A percentile compares a stretch with the other conserved stretches of the same genome.
Evolutionary conservation across 352 stramenopile genomes (phyloP).

Genomic region (Pythium coloratum): DNA sequence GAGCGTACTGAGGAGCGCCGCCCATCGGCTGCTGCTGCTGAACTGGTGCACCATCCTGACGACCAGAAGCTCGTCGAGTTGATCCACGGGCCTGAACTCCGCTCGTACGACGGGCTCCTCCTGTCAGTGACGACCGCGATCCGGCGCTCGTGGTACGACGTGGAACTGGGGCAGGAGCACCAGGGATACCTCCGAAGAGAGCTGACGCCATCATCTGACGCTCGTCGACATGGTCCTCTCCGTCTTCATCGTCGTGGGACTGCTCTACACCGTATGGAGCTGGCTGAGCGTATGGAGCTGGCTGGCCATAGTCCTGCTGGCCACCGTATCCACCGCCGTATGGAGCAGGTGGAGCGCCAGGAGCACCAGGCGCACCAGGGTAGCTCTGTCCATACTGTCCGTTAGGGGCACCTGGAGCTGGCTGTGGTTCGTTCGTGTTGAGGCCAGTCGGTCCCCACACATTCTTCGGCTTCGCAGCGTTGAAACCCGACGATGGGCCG

Average conservation of each 20-base stretch:
- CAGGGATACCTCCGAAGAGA: constrained; percentile 95
- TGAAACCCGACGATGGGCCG: constrained; percentile 42
- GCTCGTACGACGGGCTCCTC: constrained; percentile 38
- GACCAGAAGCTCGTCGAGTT: constrained; percentile 32
- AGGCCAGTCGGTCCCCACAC: constrained; percentile 84
- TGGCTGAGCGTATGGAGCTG: constrained; percentile 21
- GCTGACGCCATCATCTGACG: constrained; percentile 91
- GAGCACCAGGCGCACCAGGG: constrained; percentile 14
- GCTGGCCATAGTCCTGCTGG: constrained; percentile 47
- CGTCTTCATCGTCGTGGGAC: constrained; percentile 45
- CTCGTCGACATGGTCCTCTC: constrained; percentile 65
- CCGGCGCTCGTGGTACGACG: constrained; percentile 31
- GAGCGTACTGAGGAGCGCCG: constrained; percentile 23
- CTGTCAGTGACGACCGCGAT: constrained; percentile 32
- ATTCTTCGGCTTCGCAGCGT: constrained; percentile 69
- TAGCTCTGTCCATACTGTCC: constrained; percentile 35
- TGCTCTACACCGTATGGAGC: constrained; percentile 26
- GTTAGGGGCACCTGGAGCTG: constrained; percentile 6
- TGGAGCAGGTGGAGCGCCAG: constrained; percentile 20
- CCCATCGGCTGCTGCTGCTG: constrained; percentile 32
- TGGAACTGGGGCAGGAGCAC: constrained; percentile 53
- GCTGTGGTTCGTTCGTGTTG: constrained; percentile 35
- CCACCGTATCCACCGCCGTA: constrained; percentile 44
- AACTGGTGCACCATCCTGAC: constrained; percentile 41
- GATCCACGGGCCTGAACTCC: constrained; percentile 25